Percentiles rank a stretch among this genome's conserved stretches.
These are phyloP conservation scores for Fraxinus dipetala DNA, from an alignment of 305 asterid species.

Conservation along the genomic window DNA sequence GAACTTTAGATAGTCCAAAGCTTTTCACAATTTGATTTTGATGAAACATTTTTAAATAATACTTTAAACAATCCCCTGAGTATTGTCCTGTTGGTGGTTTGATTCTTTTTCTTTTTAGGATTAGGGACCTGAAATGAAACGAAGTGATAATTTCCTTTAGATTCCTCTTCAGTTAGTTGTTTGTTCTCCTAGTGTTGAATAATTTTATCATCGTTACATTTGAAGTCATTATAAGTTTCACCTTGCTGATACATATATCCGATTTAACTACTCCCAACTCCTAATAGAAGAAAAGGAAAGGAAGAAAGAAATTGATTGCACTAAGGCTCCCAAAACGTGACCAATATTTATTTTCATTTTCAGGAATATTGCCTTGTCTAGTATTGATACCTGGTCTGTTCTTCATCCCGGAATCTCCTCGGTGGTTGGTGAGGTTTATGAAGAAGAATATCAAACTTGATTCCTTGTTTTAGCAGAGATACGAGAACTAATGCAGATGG, in stretches of 20 bases:
- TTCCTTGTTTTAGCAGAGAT: conserved; percentile 12
- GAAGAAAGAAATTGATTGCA: neutral
- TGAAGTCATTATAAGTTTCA: neutral
- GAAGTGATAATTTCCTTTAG: neutral
- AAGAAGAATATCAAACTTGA: neutral
- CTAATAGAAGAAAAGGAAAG: neutral
- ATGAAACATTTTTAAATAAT: neutral
- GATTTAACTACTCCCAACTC: neutral
- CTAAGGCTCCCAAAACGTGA: neutral
- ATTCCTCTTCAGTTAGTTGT: neutral
- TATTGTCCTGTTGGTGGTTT: neutral
- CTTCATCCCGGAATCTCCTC: conserved; percentile 97
- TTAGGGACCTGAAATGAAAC: neutral
- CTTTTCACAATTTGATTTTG: neutral
- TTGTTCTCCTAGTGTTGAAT: neutral
- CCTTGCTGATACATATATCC: neutral
- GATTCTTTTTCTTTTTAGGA: conserved; percentile 3
- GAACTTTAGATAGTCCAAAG: neutral
- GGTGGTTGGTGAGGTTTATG: conserved; percentile 87
- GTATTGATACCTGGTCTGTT: conserved; percentile 83
- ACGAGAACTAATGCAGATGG: conserved; percentile 24
- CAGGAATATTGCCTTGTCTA: conserved; percentile 87
- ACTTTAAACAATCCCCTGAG: neutral
- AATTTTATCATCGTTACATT: neutral
- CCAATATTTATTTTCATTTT: conserved; percentile 22